Evolutionary conservation across 768 basidiomycete species (phyloP).

Genomic region (Suillus subaureus): DNA sequence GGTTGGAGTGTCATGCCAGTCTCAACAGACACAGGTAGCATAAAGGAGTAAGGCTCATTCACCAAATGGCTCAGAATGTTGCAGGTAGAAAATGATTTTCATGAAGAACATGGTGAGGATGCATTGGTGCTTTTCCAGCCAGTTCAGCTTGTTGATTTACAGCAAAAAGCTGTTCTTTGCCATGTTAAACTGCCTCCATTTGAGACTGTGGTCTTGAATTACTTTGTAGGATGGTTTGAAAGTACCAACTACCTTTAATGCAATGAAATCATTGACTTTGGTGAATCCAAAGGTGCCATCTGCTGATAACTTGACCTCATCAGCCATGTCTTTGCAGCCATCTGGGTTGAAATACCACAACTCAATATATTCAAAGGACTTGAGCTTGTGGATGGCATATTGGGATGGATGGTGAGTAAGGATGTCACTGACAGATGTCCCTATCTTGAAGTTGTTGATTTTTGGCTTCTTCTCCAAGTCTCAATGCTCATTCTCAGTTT

Average conservation of each 20-base stretch:
- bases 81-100: background rate
- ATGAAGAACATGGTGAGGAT: background rate
- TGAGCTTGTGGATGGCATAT: too few relatives aligned
- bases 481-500: too few relatives aligned
- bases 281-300: slow-evolving; percentile 18
- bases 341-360: slow-evolving; percentile 16
- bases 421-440: too few relatives aligned
- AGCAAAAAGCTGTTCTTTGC: slow-evolving; percentile 16
- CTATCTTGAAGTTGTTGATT: too few relatives aligned
- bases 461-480: too few relatives aligned
- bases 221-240: slow-evolving; percentile 20
- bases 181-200: slow-evolving; percentile 20
- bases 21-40: background rate
- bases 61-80: background rate
- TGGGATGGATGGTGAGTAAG: too few relatives aligned
- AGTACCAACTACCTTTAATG: slow-evolving; percentile 12
- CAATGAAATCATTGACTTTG: slow-evolving; percentile 8
- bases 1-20: slow-evolving; percentile 1
- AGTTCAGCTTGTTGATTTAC: background rate
- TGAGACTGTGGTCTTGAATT: slow-evolving; percentile 16
- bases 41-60: background rate
- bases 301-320: background rate
- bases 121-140: background rate
- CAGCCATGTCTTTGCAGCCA: background rate
- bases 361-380: too few relatives aligned